phyloP scores from a whole-genome alignment of 228 moss, liverwort and hornwort species.

The Sphagnum magellanicum region DNA sequence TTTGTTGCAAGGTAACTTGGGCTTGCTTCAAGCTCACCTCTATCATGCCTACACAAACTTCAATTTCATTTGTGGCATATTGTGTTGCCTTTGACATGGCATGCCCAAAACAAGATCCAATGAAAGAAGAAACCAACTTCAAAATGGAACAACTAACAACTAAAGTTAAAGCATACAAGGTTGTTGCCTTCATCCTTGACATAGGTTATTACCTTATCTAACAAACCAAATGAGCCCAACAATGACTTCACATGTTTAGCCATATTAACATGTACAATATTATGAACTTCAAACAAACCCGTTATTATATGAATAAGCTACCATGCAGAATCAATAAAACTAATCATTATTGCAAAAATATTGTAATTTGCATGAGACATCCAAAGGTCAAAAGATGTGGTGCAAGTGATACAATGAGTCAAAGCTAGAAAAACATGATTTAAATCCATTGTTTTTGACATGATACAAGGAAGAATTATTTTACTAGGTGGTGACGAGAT shows the following conservation, averaged over 20 bases:
- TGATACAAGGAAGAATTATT: constrained; percentile 50
- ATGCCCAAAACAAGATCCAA: constrained; percentile 37
- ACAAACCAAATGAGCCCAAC: constrained; percentile 23
- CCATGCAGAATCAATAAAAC: constrained; percentile 39
- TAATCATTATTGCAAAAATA: constrained; percentile 37
- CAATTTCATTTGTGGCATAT: neutral
- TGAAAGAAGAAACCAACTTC: constrained; percentile 24
- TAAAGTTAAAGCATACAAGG: constrained; percentile 25
- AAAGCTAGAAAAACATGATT: constrained; percentile 32
- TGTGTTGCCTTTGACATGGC: constrained; percentile 4
- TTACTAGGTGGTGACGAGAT: constrained; percentile 35
- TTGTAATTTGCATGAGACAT: constrained; percentile 29
- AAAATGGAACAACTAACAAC: constrained; percentile 32
- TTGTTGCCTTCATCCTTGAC: constrained; percentile 28
- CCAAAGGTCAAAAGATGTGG: constrained; percentile 40
- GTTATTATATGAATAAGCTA: constrained; percentile 36
- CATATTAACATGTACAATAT: constrained; percentile 20
- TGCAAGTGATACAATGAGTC: constrained; percentile 25
- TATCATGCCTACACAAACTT: constrained; percentile 42
- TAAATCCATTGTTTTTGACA: constrained; percentile 38
- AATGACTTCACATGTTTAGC: constrained; percentile 38
- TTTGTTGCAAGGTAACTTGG: constrained; percentile 22
- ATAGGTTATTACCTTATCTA: constrained; percentile 34
- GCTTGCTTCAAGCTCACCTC: constrained; percentile 32
- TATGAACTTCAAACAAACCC: constrained; percentile 38